Conservation (phyloP, 805 yeast genomes). For the Candida ficus region DNA sequence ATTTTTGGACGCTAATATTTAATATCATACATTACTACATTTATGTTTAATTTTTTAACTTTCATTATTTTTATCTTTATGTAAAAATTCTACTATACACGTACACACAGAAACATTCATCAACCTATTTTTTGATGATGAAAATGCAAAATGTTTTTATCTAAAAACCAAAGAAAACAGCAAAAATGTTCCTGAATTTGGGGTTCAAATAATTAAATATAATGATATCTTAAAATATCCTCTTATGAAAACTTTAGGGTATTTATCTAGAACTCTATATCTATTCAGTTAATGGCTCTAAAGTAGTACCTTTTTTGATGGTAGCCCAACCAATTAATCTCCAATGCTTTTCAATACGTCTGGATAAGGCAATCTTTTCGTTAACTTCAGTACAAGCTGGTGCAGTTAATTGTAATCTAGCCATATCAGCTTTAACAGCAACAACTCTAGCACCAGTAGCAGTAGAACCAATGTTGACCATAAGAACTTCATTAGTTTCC, state of each 20-base stretch:
- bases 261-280: too few species aligned
- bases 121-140: background rate
- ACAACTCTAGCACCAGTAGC: conserved; percentile 99
- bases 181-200: background rate
- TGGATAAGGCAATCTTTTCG: conserved; percentile 96
- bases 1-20: conserved; percentile 27
- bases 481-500: conserved; percentile 89
- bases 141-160: background rate
- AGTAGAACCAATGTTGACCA: conserved; percentile 99
- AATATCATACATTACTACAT: background rate
- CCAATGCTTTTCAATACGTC: conserved; percentile 99
- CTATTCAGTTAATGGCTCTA: conserved; percentile 53
- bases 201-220: background rate
- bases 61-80: conserved; percentile 2
- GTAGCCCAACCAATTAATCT: conserved; percentile 99
- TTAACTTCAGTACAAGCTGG: conserved; percentile 99
- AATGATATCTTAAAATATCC: too few species aligned
- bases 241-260: too few species aligned
- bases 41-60: background rate
- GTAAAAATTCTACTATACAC: conserved; percentile 4
- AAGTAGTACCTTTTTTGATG: conserved; percentile 86
- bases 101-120: conserved; percentile 1
- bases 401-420: conserved; percentile 90
- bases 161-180: background rate
- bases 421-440: conserved; percentile 99